Evolutionary conservation across 257 asterid species (phyloP).

Genomic region (Solanum pennellii): DNA sequence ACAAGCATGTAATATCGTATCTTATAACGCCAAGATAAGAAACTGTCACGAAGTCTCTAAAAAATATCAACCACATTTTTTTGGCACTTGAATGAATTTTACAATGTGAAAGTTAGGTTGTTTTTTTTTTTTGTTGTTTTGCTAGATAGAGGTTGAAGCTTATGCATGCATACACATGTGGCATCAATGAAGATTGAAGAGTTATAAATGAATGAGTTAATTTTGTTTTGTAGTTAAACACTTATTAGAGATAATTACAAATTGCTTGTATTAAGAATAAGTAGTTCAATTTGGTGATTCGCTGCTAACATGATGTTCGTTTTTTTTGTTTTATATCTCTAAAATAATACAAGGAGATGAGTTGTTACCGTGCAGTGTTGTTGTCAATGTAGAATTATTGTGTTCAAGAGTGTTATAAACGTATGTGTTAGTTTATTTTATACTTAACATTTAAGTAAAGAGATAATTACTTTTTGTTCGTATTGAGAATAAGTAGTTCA

Average conservation of each 20-base stretch:
- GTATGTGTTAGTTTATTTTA: not conserved
- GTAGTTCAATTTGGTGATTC: not conserved
- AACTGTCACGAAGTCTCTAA: not conserved
- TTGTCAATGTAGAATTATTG: not conserved
- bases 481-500: not conserved
- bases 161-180: not conserved
- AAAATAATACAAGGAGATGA: not conserved
- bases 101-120: not conserved
- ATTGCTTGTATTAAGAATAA: not conserved
- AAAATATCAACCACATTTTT: not conserved
- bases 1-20: not conserved
- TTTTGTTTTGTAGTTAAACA: not conserved
- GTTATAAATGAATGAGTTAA: not conserved
- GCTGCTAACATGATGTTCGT: not conserved
- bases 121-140: not conserved
- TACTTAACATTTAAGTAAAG: not conserved
- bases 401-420: not conserved
- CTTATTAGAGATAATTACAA: not conserved
- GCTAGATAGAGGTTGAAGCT: not conserved
- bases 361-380: not conserved
- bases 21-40: not conserved
- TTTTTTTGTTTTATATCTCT: not conserved
- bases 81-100: not conserved
- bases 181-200: not conserved
- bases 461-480: not conserved